Evolutionary conservation across 208 protist genomes (phyloP).

Genomic region (Naegleria fowleri): DNA sequence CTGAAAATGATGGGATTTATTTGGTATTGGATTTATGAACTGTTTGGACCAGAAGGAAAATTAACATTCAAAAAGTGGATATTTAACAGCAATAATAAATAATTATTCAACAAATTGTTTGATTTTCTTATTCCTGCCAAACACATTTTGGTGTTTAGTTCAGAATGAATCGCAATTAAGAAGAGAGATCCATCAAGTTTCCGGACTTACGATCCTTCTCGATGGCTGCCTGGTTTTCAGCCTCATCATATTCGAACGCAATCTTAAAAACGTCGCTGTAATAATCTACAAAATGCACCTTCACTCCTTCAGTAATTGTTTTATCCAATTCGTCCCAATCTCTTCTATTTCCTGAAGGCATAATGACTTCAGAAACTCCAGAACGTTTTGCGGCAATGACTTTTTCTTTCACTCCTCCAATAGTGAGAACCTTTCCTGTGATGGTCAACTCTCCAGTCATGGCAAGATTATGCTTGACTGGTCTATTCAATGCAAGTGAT

Average conservation of each 20-base stretch:
- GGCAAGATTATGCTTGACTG: slow-evolving; percentile 50
- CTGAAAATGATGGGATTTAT: background rate
- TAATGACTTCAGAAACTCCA: slow-evolving; percentile 52
- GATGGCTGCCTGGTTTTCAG: background rate
- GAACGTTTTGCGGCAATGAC: slow-evolving; percentile 40
- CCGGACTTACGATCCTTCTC: background rate
- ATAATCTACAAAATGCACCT: slow-evolving; percentile 43
- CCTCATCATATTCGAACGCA: slow-evolving; percentile 27
- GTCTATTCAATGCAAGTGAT: slow-evolving; percentile 56
- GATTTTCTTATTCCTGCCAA: no score
- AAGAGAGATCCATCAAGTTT: background rate
- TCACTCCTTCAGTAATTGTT: slow-evolving; percentile 49
- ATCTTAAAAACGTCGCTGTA: slow-evolving; percentile 53
- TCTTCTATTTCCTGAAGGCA: slow-evolving; percentile 63
- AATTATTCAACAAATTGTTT: no score
- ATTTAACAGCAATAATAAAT: background rate
- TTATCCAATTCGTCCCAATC: slow-evolving; percentile 62
- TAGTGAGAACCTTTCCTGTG: slow-evolving; percentile 63
- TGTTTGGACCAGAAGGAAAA: background rate
- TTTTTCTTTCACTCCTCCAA: slow-evolving; percentile 77
- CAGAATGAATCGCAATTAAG: background rate
- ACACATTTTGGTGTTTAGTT: no score
- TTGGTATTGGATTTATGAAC: background rate
- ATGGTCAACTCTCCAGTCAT: slow-evolving; percentile 81
- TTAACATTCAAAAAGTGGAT: background rate